Conservation (phyloP, 1,284 basidiomycete genomes). For the Heimioporus retisporus region DNA sequence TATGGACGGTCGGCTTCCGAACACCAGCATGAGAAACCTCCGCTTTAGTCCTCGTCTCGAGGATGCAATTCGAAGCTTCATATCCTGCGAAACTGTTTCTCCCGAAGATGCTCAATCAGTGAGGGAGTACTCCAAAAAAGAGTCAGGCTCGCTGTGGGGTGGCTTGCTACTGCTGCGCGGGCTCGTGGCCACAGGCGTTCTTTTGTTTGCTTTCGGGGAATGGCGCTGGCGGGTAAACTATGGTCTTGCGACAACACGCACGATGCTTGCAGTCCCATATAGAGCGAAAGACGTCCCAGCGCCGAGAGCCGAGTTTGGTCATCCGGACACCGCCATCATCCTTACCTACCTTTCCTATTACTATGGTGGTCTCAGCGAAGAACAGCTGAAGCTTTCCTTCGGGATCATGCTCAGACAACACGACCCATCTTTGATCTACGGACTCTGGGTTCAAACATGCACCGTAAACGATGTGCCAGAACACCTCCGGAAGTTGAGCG, state of each 20-base stretch:
- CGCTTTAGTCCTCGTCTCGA: slow-evolving; percentile 13
- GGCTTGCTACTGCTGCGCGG: slow-evolving; percentile 55
- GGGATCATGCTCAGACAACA: slow-evolving; percentile 50
- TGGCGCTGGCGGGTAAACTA: slow-evolving; percentile 62
- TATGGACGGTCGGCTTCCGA: slow-evolving; percentile 31
- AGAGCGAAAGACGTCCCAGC: not conserved
- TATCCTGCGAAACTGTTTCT: slow-evolving; percentile 13
- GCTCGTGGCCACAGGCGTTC: slow-evolving; percentile 50
- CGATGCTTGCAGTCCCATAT: slow-evolving; percentile 22
- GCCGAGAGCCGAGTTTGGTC: not conserved
- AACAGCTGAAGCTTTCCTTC: slow-evolving; percentile 52
- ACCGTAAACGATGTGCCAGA: slow-evolving; percentile 32
- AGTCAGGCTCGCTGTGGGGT: slow-evolving; percentile 35
- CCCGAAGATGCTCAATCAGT: slow-evolving; percentile 30
- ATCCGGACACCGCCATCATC: not conserved
- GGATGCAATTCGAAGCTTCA: slow-evolving; percentile 32
- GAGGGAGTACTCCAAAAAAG: slow-evolving; percentile 18
- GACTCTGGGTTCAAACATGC: slow-evolving; percentile 47
- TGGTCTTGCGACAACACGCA: slow-evolving; percentile 53
- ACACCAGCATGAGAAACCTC: slow-evolving; percentile 26
- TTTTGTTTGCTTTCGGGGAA: slow-evolving; percentile 28
- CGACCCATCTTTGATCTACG: slow-evolving; percentile 54
- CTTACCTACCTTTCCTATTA: slow-evolving; percentile 35
- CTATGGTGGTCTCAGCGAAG: slow-evolving; percentile 52
- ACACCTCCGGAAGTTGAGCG: slow-evolving; percentile 24